phyloP scores from a whole-genome alignment of 2,329 filamentous ascomycete genomes.

The Fonsecaea erecta region DNA sequence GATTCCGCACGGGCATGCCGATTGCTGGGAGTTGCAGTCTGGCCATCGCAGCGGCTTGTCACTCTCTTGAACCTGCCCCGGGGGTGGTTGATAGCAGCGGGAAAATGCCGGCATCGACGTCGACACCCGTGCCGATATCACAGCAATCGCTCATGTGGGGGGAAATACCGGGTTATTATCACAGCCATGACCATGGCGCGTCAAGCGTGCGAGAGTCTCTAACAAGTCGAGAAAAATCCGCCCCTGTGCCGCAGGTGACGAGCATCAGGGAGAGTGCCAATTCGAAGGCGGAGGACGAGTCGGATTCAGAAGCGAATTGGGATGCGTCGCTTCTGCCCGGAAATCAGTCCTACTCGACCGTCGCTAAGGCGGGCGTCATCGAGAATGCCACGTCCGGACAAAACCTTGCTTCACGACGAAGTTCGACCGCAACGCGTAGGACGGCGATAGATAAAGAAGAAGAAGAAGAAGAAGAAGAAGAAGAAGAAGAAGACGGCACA shows the following conservation, averaged over 20 bases:
- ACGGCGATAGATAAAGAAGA: background rate
- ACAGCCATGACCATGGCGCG: background rate
- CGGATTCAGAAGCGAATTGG: background rate
- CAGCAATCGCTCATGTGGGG: conserved; percentile 10
- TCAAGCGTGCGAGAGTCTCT: background rate
- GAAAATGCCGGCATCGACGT: background rate
- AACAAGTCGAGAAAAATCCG: background rate
- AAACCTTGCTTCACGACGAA: background rate
- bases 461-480: background rate
- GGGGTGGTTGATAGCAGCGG: background rate
- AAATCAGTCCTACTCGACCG: background rate
- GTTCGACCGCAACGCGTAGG: background rate
- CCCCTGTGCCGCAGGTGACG: background rate
- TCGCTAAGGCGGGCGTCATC: background rate
- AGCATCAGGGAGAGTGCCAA: background rate
- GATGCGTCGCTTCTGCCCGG: background rate
- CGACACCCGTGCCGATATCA: background rate
- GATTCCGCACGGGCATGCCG: conserved; percentile 1
- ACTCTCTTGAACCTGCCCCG: background rate
- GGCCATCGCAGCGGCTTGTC: conserved; percentile 3
- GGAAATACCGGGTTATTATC: background rate
- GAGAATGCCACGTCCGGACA: background rate
- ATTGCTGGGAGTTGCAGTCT: conserved; percentile 5
- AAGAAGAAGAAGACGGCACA: background rate
- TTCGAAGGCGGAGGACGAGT: background rate